These are phyloP conservation scores for Trichoderma harzianum DNA, from an alignment of 2,329 filamentous ascomycete species.

Conservation along the genomic window DNA sequence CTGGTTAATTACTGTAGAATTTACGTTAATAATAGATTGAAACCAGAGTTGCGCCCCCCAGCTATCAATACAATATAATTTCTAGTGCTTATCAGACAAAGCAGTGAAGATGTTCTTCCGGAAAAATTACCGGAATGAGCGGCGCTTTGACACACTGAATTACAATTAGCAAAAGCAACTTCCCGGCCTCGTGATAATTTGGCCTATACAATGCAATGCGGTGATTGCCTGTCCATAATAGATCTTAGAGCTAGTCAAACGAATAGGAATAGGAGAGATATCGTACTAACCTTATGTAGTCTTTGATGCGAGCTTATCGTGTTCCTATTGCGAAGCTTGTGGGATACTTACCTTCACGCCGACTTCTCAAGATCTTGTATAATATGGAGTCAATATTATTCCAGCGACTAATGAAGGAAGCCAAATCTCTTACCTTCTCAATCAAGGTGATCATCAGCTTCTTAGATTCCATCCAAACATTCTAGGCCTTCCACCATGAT, in stretches of 20 bases:
- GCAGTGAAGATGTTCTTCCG: not conserved
- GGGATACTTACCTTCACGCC: not conserved
- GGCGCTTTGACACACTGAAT: not conserved
- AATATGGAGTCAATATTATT: not conserved
- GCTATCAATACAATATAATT: not conserved
- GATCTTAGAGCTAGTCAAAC: not conserved
- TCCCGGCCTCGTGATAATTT: not conserved
- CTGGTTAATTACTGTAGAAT: no score
- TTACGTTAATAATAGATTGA: no score
- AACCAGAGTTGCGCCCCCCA: not conserved
- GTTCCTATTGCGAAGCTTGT: not conserved
- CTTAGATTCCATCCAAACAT: not conserved
- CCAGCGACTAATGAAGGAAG: not conserved
- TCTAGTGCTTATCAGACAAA: not conserved
- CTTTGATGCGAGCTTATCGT: not conserved
- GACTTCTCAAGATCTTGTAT: not conserved
- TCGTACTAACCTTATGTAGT: not conserved
- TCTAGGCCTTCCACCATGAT: not conserved
- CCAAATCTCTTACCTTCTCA: not conserved
- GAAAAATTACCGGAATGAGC: not conserved
- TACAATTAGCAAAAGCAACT: not conserved
- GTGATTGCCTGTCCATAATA: not conserved
- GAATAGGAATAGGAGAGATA: not conserved
- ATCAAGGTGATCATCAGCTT: not conserved
- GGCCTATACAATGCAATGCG: not conserved